Conservation (phyloP, 164 flowering plant species). For the Macadamia integrifolia region DNA sequence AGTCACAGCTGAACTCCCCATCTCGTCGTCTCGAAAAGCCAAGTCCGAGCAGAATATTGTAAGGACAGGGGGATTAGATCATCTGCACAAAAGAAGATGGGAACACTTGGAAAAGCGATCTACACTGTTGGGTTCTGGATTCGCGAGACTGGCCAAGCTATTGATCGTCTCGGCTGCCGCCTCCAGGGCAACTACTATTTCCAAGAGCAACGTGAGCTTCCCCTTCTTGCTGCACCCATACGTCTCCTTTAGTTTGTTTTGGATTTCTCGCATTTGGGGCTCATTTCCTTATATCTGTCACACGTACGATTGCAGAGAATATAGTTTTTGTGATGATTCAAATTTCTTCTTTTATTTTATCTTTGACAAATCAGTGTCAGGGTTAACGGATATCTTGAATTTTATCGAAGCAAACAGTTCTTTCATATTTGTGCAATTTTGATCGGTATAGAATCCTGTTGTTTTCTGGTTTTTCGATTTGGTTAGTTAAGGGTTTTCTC, state of each 20-base stretch:
- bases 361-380: neutral
- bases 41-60: too few species aligned
- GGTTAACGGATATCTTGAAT: neutral
- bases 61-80: neutral
- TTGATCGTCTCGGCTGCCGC: constrained; percentile 88
- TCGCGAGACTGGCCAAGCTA: constrained; percentile 85
- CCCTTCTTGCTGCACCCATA: neutral
- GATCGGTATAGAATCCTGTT: neutral
- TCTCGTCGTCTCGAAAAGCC: neutral
- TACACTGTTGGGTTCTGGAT: constrained; percentile 95
- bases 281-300: neutral
- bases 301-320: neutral
- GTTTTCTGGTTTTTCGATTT: neutral
- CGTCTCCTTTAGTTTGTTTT: neutral
- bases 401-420: neutral
- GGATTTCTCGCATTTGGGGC: neutral
- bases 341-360: neutral
- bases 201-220: constrained; percentile 59
- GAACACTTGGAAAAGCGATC: constrained; percentile 72
- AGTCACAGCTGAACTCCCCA: constrained; percentile 1
- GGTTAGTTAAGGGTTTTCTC: neutral
- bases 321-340: neutral
- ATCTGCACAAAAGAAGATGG: constrained; percentile 32
- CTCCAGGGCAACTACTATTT: constrained; percentile 81
- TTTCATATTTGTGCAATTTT: neutral